Percentiles rank a stretch among this genome's conserved stretches.
These are phyloP conservation scores for Pseudozyma hubeiensis DNA, from an alignment of 1,284 basidiomycete genomes.

Conservation along the genomic window DNA sequence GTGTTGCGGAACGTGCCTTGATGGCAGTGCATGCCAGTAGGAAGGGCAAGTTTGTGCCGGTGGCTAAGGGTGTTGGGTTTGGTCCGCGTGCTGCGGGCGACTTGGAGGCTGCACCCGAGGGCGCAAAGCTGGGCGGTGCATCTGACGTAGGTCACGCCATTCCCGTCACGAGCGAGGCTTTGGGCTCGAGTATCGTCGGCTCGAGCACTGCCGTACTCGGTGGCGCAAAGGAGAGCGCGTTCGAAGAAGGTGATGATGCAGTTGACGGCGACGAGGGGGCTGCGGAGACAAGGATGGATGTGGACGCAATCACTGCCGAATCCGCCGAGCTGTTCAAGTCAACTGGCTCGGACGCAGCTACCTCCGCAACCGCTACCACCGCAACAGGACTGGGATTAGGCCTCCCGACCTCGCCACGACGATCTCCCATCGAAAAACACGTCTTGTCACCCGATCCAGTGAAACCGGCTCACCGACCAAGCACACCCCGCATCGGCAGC, in stretches of 20 bases:
- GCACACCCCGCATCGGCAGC: slow-evolving; percentile 43
- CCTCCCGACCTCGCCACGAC: slow-evolving; percentile 17
- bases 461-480: slow-evolving; percentile 32
- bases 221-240: neutral
- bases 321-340: slow-evolving; percentile 28
- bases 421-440: slow-evolving; percentile 21
- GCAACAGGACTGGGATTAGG: slow-evolving; percentile 19
- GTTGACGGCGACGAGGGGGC: neutral
- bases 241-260: neutral
- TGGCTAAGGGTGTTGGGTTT: slow-evolving; percentile 43
- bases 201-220: slow-evolving; percentile 20
- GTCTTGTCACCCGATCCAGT: slow-evolving; percentile 47
- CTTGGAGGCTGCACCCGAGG: slow-evolving; percentile 34
- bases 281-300: slow-evolving; percentile 22
- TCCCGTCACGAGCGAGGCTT: slow-evolving; percentile 11
- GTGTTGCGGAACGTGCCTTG: slow-evolving; percentile 21
- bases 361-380: neutral
- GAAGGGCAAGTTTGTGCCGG: slow-evolving; percentile 40
- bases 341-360: slow-evolving; percentile 13
- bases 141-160: slow-evolving; percentile 18
- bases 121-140: slow-evolving; percentile 23
- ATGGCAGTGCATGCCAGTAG: slow-evolving; percentile 21
- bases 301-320: slow-evolving; percentile 39
- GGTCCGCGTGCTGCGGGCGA: slow-evolving; percentile 32
- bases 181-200: neutral